Conservation (phyloP, 768 basidiomycete species). For the Galerina marginata region DNA sequence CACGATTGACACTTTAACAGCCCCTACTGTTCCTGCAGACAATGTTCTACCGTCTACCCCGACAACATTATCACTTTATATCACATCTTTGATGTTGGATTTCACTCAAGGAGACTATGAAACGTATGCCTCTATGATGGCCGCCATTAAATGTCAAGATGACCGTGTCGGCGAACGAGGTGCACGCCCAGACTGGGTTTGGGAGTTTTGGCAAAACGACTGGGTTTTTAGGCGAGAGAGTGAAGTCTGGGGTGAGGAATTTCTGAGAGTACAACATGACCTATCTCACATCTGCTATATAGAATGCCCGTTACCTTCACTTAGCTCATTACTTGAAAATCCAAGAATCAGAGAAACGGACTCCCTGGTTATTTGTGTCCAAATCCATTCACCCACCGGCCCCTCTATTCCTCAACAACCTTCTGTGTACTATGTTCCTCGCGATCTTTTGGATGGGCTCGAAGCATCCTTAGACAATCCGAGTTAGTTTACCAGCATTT, state of each 20-base stretch:
- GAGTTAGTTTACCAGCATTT: conserved; percentile 45
- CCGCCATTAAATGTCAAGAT: conserved; percentile 70
- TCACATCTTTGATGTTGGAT: conserved; percentile 70
- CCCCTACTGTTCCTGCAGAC: conserved; percentile 27
- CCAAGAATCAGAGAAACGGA: conserved; percentile 62
- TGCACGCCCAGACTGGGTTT: conserved; percentile 72
- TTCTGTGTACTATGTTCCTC: conserved; percentile 66
- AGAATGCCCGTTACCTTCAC: conserved; percentile 69
- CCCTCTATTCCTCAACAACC: conserved; percentile 71
- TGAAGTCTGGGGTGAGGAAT: conserved; percentile 72
- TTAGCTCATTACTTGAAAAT: conserved; percentile 67
- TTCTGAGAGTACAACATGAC: background rate
- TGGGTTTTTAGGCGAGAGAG: conserved; percentile 73
- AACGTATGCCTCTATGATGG: conserved; percentile 69
- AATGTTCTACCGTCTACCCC: conserved; percentile 29
- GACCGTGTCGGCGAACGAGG: conserved; percentile 65
- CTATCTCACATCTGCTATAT: background rate
- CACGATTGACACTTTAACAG: conserved; percentile 21
- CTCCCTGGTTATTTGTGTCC: conserved; percentile 75
- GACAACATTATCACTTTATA: conserved; percentile 62
- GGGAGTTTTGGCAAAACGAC: conserved; percentile 74
- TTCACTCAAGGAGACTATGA: conserved; percentile 64
- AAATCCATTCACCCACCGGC: conserved; percentile 67
- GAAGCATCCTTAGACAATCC: conserved; percentile 76
- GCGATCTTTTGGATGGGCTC: conserved; percentile 69